phyloP scores from a whole-genome alignment of 2,329 filamentous ascomycete species.

The Colletotrichum sp. region DNA sequence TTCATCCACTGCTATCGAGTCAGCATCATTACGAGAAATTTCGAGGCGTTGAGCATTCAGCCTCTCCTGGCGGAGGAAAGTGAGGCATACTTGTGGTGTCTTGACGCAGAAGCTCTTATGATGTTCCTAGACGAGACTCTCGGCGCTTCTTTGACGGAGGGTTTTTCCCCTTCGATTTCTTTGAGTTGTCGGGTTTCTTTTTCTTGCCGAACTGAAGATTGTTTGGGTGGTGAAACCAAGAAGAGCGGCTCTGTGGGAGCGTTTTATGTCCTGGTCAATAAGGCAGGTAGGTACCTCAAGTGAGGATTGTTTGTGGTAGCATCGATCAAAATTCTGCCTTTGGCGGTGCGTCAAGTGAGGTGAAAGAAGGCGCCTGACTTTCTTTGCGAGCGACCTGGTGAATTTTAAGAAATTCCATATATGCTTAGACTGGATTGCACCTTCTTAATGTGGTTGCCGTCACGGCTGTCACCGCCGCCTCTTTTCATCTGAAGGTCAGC shows the following conservation, averaged over 20 bases:
- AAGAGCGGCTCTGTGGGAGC: background rate
- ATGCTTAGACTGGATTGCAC: background rate
- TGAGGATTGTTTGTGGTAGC: background rate
- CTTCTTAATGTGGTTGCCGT: background rate
- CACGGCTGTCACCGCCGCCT: background rate
- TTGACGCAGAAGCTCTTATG: background rate
- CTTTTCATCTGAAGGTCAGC: background rate
- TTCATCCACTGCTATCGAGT: background rate
- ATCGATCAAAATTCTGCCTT: background rate
- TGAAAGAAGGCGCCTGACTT: background rate
- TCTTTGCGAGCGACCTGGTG: background rate
- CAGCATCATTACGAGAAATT: background rate
- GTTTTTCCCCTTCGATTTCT: background rate
- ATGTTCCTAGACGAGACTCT: background rate
- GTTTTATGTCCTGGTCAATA: background rate
- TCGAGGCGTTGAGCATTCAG: background rate
- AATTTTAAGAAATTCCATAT: background rate
- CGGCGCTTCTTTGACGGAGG: background rate
- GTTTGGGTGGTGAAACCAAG: background rate
- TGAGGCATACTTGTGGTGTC: background rate
- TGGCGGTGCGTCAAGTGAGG: background rate
- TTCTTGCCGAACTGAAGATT: background rate
- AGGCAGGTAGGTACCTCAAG: background rate
- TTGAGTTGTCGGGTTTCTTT: background rate
- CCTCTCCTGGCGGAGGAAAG: background rate